phyloP scores from a whole-genome alignment of 176 grass and related monocot genomes.

The Oropetium thomaeum region DNA sequence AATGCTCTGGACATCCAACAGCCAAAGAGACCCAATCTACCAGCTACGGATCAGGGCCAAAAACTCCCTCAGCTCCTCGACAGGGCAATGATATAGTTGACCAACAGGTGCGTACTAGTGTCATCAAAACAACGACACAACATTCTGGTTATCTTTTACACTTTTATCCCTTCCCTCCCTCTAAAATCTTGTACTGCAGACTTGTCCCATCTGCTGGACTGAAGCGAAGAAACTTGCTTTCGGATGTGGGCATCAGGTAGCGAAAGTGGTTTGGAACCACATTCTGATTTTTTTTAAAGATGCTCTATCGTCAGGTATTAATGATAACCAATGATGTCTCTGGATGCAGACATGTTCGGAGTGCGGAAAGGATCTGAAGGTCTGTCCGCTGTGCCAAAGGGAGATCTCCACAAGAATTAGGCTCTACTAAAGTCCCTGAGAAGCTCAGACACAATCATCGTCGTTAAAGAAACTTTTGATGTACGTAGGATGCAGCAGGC shows the following conservation, averaged over 20 bases:
- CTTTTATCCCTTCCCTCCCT: background rate
- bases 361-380: conserved; percentile 62
- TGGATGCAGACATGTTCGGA: conserved; percentile 55
- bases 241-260: conserved; percentile 87
- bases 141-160: background rate
- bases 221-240: conserved; percentile 78
- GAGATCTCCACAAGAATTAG: conserved; percentile 59
- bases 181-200: conserved; percentile 33
- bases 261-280: background rate
- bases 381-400: conserved; percentile 70
- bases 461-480: background rate
- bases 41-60: conserved; percentile 26
- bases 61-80: conserved; percentile 29
- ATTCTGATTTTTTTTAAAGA: background rate
- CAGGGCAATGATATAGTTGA: conserved; percentile 53
- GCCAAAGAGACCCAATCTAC: conserved; percentile 33
- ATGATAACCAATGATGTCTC: background rate
- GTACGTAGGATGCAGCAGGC: background rate
- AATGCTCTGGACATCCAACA: conserved; percentile 28
- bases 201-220: conserved; percentile 69
- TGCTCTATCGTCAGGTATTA: background rate
- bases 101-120: conserved; percentile 49
- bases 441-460: conserved; percentile 4
- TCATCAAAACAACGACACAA: background rate
- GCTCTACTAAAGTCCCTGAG: conserved; percentile 51